Evolutionary conservation across 2,329 filamentous ascomycete species (phyloP), one percentile per base, ranked within the genome.

Genomic region (Fusarium compactum): DNA sequence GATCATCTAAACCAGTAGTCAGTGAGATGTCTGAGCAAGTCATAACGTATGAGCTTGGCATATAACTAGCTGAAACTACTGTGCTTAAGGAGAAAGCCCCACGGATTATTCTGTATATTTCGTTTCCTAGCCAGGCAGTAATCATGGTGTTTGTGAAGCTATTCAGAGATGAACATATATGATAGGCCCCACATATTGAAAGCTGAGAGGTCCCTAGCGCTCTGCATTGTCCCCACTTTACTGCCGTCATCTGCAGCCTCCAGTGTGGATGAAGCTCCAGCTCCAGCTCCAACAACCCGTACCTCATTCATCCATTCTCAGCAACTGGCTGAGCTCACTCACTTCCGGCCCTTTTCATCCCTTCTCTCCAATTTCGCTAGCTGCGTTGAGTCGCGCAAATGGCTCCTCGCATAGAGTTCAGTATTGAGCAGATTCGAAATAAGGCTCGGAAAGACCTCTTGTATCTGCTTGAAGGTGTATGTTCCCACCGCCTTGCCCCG

Each of bases 401-500:
- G 91, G 89, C 89, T 83, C 90, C 90, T 82, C 87, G 88, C 81
- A 84, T 83, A 78, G 88, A 87, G 78, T 93, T 96, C 80, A 91
- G 90, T 80, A 89, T 91, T 65, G 89, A 92, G 74, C 89, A 94
- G 77, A 89, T 96, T 79, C 90, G 88, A 77, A 91, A 92, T 71
- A 94, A 92, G 82, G 92, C 94, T 72, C 91, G 94, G 67, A 94
- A 94, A 80, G 94, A 98, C 79, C 86, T 99, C 72, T 87, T 99
- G 74, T 91, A 92, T 82, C 90, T 98, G 75, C 91, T 99, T 67
- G 95, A 98, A 88, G 91, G 92, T 81, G 96, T 99, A 92, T 89
- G 94, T 92, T 56, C 67, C 60, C 70, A 63, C 40, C 56, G 57
- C 67, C 38, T 44, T 52, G 54, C 54, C 65, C 57, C 53, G 54